Base-by-base conservation (phyloP, 2,329 filamentous ascomycete species). In the Fusarium poae region DNA sequence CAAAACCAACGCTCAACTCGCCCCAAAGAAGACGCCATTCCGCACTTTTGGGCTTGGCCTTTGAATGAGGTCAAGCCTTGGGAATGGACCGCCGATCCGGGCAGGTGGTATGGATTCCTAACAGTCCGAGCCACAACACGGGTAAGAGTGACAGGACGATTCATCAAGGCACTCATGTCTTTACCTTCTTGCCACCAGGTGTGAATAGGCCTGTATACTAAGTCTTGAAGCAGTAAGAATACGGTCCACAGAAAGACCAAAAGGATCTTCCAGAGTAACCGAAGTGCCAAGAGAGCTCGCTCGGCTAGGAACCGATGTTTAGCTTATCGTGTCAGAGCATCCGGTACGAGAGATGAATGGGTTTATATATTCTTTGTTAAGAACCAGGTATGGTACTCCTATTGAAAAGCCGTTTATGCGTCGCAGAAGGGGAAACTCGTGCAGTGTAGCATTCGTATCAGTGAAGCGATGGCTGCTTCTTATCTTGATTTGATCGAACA, bases 61-160 rank as follows among this genome's bases (percentile, higher is more conserved):
- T 23, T 27, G 5, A 43, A 25, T 25, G 27, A 25, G 21, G 40
- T 18, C 21, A 25, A 45, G 20, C 25, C n/a, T 27, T 32, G n/a
- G n/a, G 21, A 10, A 45, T 30, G 27, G 27, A 21, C 27, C 49
- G 44, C 18, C 37, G 61, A 57, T 50, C 59, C 43, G 49, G 50
- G 43, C 32, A 42, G 21, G 21, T 62, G 58, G 25, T 62, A 48
- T 32, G 30, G 30, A 21, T 42, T 32, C n/a, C 42, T 8, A 32
- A 34, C 20, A 39, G 49, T 34, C 48, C 53, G 25, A 49, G 35
- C 20, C 18, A 59, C 35, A n/a, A 21, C 20, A 49, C n/a, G 30
- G 32, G 43, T 30, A 21, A 9, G 25, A 44, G 25, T 44, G 42
- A 27, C 15, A 25, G 18, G 29, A 15, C n/a, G 12, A 15, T 18